Percentiles rank a stretch among this genome's conserved stretches.
These are phyloP conservation scores for Cladosporium oxysporum DNA, from an alignment of 2,329 filamentous ascomycete species.

Conservation along the genomic window DNA sequence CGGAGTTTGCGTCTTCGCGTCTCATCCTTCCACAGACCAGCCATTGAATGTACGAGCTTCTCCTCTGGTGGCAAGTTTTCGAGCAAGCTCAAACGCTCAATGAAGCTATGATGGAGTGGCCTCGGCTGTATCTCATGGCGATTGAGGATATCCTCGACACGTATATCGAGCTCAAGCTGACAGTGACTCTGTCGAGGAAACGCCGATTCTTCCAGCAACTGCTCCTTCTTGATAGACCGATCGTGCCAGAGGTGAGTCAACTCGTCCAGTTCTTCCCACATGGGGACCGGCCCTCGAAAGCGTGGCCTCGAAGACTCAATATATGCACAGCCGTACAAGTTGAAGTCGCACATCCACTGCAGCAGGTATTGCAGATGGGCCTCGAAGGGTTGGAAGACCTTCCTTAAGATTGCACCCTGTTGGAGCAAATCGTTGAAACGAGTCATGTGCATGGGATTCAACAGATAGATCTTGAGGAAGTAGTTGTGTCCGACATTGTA, in stretches of 20 bases:
- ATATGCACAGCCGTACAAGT: slow-evolving; percentile 90
- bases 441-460: slow-evolving; percentile 85
- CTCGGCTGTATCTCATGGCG: slow-evolving; percentile 72
- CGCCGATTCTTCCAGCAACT: slow-evolving; percentile 62
- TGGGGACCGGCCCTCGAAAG: slow-evolving; percentile 76
- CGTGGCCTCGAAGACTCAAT: slow-evolving; percentile 69
- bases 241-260: slow-evolving; percentile 77
- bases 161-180: slow-evolving; percentile 84
- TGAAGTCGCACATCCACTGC: slow-evolving; percentile 99
- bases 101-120: slow-evolving; percentile 83
- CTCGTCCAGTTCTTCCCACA: slow-evolving; percentile 62
- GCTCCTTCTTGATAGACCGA: slow-evolving; percentile 61
- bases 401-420: slow-evolving; percentile 84
- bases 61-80: slow-evolving; percentile 63
- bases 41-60: slow-evolving; percentile 92
- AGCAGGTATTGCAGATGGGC: slow-evolving; percentile 88
- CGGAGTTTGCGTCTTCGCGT: slow-evolving; percentile 73
- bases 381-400: slow-evolving; percentile 86
- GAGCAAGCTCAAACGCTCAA: slow-evolving; percentile 61
- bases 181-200: slow-evolving; percentile 84
- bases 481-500: slow-evolving; percentile 89
- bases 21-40: slow-evolving; percentile 88
- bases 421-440: slow-evolving; percentile 82
- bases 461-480: slow-evolving; percentile 92
- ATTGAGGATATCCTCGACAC: slow-evolving; percentile 85